Base-by-base conservation (phyloP, 176 grass and related monocot genomes). In the Zizania latifolia region DNA sequence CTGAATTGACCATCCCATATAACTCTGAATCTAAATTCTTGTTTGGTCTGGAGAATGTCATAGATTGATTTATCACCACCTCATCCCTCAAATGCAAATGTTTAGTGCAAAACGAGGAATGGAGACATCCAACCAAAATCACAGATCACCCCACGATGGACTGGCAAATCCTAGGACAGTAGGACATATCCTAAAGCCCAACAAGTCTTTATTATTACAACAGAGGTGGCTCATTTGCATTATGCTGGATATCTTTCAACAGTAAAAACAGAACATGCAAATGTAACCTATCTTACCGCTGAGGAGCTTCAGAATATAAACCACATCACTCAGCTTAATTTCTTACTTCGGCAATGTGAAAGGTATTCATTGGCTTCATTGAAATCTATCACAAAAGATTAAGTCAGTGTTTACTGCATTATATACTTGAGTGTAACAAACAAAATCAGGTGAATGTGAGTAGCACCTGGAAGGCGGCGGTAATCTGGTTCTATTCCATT, bases 401-500 rank as follows among this genome's bases (percentile, higher is more conserved):
- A 50, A 76, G 46, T 57, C 44, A 30, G 27, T 3, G 12, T 16
- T 54, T 51, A 48, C 21, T 27, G 27, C 14, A 30, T 74, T 72
- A 29, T 59, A 51, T 35, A 55, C 3, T 55, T 56, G 11, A 58
- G 16, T 56, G 51, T 26, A 77, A 60, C 40, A 75, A 85, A 32
- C 29, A 68, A 72, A 67, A 71, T 23, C 15, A 0, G 9, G 19
- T n/a, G 62, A 43, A 83, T 48, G 72, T 53, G 22, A 58, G 66
- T 60, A 77, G 41, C 78, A 98, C 91, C 91, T 72, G 95, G 91
- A 86, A 99, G 62, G 37, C 68, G 71, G 30, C 19, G 56, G 39
- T 90, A 94, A 70, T 99, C 95, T 82, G 95, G 95, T 70, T 92
- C 72, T 79, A 94, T 88, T 83, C 95, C 91, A 88, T 99, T 82